These are phyloP conservation scores for Pseudogymnoascus destructans DNA, from an alignment of 2,329 filamentous ascomycete species.

Conservation along the genomic window DNA sequence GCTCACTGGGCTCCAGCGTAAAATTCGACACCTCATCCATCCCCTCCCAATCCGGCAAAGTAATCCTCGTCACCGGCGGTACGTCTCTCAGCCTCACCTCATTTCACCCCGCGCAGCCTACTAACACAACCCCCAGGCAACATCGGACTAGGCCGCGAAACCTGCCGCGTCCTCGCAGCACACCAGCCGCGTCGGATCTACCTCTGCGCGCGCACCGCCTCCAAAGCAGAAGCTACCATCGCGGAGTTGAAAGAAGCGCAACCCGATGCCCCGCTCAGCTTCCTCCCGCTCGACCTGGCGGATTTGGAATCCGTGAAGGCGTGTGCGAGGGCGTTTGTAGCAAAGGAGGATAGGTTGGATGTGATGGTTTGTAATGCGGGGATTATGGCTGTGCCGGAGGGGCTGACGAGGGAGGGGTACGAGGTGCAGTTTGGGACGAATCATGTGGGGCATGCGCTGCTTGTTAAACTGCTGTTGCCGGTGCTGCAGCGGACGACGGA, in stretches of 20 bases:
- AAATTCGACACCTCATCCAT: constrained; percentile 28
- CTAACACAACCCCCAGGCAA: constrained; percentile 25
- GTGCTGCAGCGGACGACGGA: constrained; percentile 15
- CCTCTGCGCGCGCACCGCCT: constrained; percentile 28
- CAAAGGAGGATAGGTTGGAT: constrained; percentile 26
- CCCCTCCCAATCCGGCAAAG: constrained; percentile 29
- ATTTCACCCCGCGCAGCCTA: not conserved
- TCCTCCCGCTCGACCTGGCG: constrained; percentile 19
- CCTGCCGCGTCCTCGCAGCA: constrained; percentile 29
- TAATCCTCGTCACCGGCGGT: constrained; percentile 36
- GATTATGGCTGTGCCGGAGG: constrained; percentile 19
- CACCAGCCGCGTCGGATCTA: constrained; percentile 30
- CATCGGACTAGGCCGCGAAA: constrained; percentile 34
- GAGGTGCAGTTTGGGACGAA: constrained; percentile 22
- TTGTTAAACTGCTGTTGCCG: constrained; percentile 13
- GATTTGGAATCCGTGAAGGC: constrained; percentile 27
- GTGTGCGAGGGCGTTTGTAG: constrained; percentile 28
- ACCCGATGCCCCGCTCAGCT: constrained; percentile 13
- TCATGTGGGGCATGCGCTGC: constrained; percentile 14
- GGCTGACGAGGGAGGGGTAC: constrained; percentile 21
- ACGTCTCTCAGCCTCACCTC: constrained; percentile 9
- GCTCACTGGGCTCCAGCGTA: not conserved
- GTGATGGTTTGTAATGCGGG: constrained; percentile 29
- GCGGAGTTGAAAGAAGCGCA: constrained; percentile 7
- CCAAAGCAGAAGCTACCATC: constrained; percentile 24